Evolutionary conservation across 2,329 filamentous ascomycete species (phyloP), one percentile per base, ranked within the genome.

Genomic region (Beauveria sp.): DNA sequence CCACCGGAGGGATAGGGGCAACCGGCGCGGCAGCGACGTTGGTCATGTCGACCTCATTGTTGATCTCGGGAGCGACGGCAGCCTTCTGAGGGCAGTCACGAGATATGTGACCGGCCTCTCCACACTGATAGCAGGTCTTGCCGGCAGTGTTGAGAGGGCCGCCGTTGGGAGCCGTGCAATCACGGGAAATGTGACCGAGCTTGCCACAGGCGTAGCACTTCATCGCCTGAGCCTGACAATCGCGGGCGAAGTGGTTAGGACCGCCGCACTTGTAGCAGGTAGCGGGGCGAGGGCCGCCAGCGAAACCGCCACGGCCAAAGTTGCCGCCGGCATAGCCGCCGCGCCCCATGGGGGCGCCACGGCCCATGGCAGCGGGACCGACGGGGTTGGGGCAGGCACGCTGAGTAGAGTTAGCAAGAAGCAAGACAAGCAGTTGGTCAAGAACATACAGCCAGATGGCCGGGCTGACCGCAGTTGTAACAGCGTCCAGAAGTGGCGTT

Each of bases 81-180:
- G 72, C 76, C 85, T 88, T 87, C 85, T 92, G 76, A 62, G 92
- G 89, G 81, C 94, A 97, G 69, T 97, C 93, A 65, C 93, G 89
- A 62, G 91, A 96, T 76, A 97, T 97, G 78, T 97, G 93, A 58
- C 94, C 94, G 62, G 92, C 86, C 80, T 97, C 90, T 67, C 93
- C 91, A 74, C 94, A 99, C 76, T 92, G 89, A 81, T 99, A 99
- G 85, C 94, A 99, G 66, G 92, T 96, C 86, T 97, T 99, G 72
- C 93, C 93, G 65, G 91, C 91, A 66, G 91, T 96, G 84, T 94
- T 97, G 67, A 97, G 83, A 52, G 93, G 92, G 26, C 94, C 94
- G 61, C 94, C 94, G 75, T 97, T 97, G 66, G 94, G 93, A 64
- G 93, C 91, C 52, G 92, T 96, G 83, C 94, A 99, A 77, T 99